Evolutionary conservation across 495 filamentous ascomycete genomes (phyloP).

Genomic region (Aspergillus kassunensis): DNA sequence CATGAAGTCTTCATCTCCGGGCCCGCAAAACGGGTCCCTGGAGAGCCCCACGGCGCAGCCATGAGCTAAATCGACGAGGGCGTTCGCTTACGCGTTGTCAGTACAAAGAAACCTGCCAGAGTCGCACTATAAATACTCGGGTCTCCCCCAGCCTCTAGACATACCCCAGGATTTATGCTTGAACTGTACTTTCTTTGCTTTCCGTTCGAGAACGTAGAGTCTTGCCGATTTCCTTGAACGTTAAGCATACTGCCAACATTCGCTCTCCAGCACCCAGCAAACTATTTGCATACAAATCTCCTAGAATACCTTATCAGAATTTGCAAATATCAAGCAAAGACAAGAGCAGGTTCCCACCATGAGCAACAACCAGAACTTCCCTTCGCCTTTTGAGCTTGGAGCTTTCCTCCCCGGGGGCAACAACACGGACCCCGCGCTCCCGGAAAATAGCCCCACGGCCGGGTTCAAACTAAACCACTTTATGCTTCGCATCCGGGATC

Average conservation of each 20-base stretch:
- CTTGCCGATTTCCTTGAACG: not conserved
- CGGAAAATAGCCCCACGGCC: conserved; percentile 28
- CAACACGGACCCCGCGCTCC: conserved; percentile 27
- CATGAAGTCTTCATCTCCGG: too few relatives aligned
- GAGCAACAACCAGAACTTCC: not conserved
- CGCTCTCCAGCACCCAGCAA: not conserved
- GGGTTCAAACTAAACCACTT: conserved; percentile 46
- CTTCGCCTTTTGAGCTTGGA: conserved; percentile 19
- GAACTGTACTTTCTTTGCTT: not conserved
- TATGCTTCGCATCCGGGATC: conserved; percentile 39
- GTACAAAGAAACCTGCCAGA: not conserved
- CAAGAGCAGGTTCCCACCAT: not conserved
- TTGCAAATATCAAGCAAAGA: not conserved
- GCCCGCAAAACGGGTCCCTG: not conserved
- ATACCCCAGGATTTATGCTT: not conserved
- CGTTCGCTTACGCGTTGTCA: not conserved
- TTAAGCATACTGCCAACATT: not conserved
- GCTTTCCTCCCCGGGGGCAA: conserved; percentile 29
- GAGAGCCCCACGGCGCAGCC: not conserved
- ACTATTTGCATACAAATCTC: not conserved
- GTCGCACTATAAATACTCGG: not conserved
- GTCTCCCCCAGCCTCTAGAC: not conserved
- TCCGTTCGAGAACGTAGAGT: not conserved
- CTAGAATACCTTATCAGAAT: not conserved
- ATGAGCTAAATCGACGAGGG: not conserved